A percentile compares a stretch with the other conserved stretches of the same genome.
Conservation (phyloP, 768 basidiomycete genomes). For the Tulasnella sp. region DNA sequence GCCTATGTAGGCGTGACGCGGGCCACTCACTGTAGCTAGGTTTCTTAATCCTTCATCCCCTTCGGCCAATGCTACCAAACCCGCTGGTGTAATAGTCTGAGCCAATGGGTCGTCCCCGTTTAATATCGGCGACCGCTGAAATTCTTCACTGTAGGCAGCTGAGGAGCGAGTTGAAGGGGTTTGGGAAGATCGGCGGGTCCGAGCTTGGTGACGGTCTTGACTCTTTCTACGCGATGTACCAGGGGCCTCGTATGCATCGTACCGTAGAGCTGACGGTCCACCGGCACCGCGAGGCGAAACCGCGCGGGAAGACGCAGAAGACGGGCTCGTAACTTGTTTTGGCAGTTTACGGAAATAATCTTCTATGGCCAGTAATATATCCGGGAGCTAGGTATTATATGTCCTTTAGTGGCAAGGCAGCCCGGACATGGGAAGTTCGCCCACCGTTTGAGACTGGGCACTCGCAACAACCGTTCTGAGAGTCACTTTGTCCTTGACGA, state of each 20-base stretch:
- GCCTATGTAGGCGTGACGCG: not conserved
- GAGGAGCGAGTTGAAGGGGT: conserved; percentile 5
- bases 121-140: not conserved
- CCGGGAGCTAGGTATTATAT: too few species aligned
- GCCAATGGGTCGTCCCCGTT: not conserved
- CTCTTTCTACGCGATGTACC: not conserved
- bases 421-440: conserved; percentile 36
- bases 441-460: conserved; percentile 57
- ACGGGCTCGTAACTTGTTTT: conserved; percentile 33
- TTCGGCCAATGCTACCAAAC: not conserved
- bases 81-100: not conserved
- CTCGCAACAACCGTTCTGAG: conserved; percentile 49
- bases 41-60: not conserved
- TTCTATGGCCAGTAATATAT: conserved; percentile 57
- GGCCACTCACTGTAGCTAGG: not conserved
- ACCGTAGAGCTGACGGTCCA: not conserved
- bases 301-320: not conserved
- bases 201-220: not conserved
- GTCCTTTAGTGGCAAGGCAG: too few species aligned
- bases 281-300: not conserved
- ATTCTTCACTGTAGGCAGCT: not conserved
- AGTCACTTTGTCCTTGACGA: conserved; percentile 46
- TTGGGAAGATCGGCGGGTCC: not conserved
- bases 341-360: conserved; percentile 33
- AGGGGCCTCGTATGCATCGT: conserved; percentile 24